phyloP scores from a whole-genome alignment of 305 asterid genomes.

The Fraxinus angustifolia region DNA sequence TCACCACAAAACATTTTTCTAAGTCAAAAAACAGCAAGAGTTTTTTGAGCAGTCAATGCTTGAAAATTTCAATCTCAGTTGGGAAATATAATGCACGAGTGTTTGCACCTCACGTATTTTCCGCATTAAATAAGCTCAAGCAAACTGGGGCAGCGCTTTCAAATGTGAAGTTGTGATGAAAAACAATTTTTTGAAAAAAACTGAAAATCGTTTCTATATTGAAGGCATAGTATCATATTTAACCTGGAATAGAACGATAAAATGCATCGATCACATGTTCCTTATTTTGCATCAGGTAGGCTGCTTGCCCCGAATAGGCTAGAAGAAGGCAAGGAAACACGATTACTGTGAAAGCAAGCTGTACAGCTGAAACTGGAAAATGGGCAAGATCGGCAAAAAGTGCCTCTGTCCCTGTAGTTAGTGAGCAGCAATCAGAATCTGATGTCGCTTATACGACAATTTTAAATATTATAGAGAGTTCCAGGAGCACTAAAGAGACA shows the following conservation, averaged over 20 bases:
- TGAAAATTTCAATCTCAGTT: not conserved
- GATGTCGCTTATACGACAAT: not conserved
- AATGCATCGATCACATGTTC: constrained; percentile 80
- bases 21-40: not conserved
- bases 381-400: constrained; percentile 95
- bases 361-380: constrained; percentile 89
- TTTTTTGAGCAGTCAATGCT: not conserved
- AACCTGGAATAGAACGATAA: constrained; percentile 97
- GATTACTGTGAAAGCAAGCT: constrained; percentile 80
- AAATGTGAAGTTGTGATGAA: not conserved
- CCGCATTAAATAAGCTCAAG: not conserved
- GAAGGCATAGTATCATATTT: not conserved
- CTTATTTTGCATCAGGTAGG: constrained; percentile 72
- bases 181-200: not conserved
- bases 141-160: not conserved
- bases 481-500: not conserved
- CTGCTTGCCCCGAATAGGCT: constrained; percentile 95
- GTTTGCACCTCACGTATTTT: not conserved
- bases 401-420: constrained; percentile 86
- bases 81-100: not conserved
- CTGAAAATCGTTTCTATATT: not conserved
- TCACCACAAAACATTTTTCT: not conserved
- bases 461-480: not conserved
- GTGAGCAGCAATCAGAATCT: constrained; percentile 18
- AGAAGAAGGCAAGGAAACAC: constrained; percentile 95